Conservation (phyloP, 768 basidiomycete species). For the Guyanaporus albipodus region DNA sequence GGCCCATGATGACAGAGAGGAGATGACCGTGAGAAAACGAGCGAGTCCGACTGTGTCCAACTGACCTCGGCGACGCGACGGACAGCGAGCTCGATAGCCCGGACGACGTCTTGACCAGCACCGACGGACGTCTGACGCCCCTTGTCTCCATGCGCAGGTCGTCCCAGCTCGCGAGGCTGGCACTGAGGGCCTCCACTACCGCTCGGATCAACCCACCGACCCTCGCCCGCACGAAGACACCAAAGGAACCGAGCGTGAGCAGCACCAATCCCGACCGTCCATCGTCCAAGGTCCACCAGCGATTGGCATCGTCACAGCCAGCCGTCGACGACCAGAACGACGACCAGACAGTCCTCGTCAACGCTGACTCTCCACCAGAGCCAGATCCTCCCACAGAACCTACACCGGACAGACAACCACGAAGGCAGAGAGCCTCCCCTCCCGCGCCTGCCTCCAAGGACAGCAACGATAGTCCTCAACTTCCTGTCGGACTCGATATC, state of each 20-base stretch:
- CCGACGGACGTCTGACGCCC: constrained; percentile 74
- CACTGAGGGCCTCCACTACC: constrained; percentile 39
- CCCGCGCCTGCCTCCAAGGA: constrained; percentile 12
- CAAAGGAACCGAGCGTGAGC: constrained; percentile 17
- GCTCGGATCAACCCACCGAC: background rate
- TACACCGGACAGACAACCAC: constrained; percentile 24
- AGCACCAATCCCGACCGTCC: constrained; percentile 5
- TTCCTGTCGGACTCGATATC: constrained; percentile 56
- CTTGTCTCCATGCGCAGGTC: constrained; percentile 59
- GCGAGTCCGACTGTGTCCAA: background rate
- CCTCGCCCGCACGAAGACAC: constrained; percentile 22
- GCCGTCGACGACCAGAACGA: constrained; percentile 12
- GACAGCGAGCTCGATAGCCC: constrained; percentile 6
- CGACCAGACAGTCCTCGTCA: constrained; percentile 5
- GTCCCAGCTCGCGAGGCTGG: constrained; percentile 70
- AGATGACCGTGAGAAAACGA: constrained; percentile 13
- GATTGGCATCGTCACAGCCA: constrained; percentile 24
- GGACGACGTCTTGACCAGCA: constrained; percentile 43
- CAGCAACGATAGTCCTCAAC: constrained; percentile 35
- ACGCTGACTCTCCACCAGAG: constrained; percentile 26
- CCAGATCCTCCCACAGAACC: constrained; percentile 18
- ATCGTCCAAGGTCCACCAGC: constrained; percentile 20
- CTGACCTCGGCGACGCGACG: background rate
- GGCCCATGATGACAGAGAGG: constrained; percentile 41
- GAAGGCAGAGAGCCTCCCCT: constrained; percentile 13